phyloP scores from a whole-genome alignment of 23 red algal species.

The Agarophyton chilense region DNA sequence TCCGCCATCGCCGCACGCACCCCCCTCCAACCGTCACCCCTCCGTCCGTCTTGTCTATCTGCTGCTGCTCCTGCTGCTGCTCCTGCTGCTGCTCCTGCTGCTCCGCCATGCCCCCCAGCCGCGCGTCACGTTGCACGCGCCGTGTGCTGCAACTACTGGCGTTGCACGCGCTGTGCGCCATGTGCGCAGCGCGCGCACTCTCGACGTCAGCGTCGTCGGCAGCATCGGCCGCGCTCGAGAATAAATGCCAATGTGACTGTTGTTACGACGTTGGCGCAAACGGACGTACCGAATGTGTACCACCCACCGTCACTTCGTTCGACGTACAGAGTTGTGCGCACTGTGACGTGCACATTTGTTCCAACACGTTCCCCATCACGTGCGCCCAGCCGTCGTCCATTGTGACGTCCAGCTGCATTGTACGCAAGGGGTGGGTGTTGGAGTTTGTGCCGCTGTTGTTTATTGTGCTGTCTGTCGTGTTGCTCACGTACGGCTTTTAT shows the following conservation, averaged over 20 bases:
- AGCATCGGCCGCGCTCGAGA: not conserved
- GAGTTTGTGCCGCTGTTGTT: constrained; percentile 32
- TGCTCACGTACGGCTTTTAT: constrained; percentile 44
- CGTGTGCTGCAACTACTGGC: too few relatives aligned
- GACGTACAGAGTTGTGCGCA: constrained; percentile 21
- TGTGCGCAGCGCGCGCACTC: not conserved
- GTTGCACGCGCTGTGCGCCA: too few relatives aligned
- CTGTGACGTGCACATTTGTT: constrained; percentile 30
- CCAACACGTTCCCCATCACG: constrained; percentile 21
- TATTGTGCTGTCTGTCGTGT: not conserved
- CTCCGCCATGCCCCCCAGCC: too few relatives aligned
- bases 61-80: too few relatives aligned
- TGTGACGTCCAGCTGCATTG: constrained; percentile 33
- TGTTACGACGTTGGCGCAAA: constrained; percentile 28
- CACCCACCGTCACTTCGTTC: constrained; percentile 45
- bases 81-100: too few relatives aligned
- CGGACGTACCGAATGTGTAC: constrained; percentile 35
- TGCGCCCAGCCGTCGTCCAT: constrained; percentile 37
- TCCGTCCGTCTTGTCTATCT: too few relatives aligned
- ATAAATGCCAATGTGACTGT: constrained; percentile 55
- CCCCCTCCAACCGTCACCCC: too few relatives aligned
- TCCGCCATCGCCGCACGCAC: too few relatives aligned
- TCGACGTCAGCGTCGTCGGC: not conserved
- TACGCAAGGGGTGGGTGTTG: constrained; percentile 41
- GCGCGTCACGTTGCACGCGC: too few relatives aligned